Base-by-base conservation (phyloP, 805 yeast genomes). In the Wickerhamiella allomyrinae region DNA sequence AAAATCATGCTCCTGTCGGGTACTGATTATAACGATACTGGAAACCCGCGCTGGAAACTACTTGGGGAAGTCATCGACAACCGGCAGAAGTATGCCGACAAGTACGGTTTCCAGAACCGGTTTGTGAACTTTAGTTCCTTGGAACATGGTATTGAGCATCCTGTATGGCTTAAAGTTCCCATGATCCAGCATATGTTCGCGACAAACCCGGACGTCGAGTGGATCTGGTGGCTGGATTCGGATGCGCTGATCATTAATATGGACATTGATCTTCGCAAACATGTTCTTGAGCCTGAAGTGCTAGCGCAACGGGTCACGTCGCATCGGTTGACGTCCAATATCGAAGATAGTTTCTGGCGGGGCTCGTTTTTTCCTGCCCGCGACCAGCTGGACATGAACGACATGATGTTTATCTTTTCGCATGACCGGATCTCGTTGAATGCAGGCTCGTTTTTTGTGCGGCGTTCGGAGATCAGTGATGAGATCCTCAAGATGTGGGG, bases 171-270 rank as follows among this genome's bases (percentile, higher is more conserved):
- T 29, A 61, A 61, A 41, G 43, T 61, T 21, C 57, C 60, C 5
- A 61, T 63, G 13, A 50, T 61, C 17, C 46, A 46, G 39, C 56
- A 56, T 11, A 54, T 61, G 4, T 57, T 60, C 34, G 52, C 47
- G 11, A 34, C 31, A 20, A 41, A 57, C 42, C 63, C 65, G 5
- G 50, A 55, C 2, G 63, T 56, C 15, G 60, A 61, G 40, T 61
- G 66, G 66, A 49, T 62, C 21, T 62, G 63, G 62, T 61, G 64
- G 65, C 50, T 61, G 19, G 66, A 62, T 42, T 49, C 53, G 7
- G 66, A 61, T 29, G 56, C 57, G 11, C 48, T 61, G 20, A 55
- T 61, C 40, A 58, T 58, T 57, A 58, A 60, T 36, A 54, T 54
- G 5, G 31, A 49, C 7, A 20, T 55, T 17, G 57, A 56, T 20